Conservation (phyloP, 305 asterid genomes). For the Stenogyne calaminthoides region DNA sequence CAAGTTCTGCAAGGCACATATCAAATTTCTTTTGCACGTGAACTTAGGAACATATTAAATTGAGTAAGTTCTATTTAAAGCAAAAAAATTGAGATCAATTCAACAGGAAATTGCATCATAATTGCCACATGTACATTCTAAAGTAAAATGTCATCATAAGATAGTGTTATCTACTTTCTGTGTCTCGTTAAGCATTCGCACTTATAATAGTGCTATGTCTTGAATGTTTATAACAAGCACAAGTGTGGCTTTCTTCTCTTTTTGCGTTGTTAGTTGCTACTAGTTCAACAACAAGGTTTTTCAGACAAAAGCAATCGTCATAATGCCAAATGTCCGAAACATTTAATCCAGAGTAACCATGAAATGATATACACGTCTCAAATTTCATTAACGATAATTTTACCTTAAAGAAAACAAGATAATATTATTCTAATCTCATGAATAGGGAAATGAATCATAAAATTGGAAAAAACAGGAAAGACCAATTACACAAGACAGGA, state of each 20-base stretch:
- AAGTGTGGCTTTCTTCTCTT: background rate
- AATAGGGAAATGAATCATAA: background rate
- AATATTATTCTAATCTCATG: background rate
- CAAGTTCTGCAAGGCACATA: conserved; percentile 50
- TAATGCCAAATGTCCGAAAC: background rate
- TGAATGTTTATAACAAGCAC: background rate
- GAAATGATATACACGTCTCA: background rate
- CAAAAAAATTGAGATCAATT: background rate
- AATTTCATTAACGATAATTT: background rate
- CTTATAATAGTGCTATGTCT: background rate
- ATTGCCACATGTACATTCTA: background rate
- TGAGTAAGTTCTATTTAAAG: background rate
- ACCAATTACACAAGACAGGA: background rate
- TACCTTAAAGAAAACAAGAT: background rate
- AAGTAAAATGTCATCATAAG: background rate
- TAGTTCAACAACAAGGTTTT: background rate
- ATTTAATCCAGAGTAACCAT: background rate
- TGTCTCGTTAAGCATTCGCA: background rate
- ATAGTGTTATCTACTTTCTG: background rate
- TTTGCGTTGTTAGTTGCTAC: background rate
- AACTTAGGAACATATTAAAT: background rate
- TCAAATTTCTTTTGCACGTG: background rate
- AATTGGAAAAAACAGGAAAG: background rate
- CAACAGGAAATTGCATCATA: background rate
- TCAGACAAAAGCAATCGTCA: background rate